These are phyloP conservation scores for Fusarium tjaetaba DNA, from an alignment of 2,329 filamentous ascomycete species.

Conservation along the genomic window DNA sequence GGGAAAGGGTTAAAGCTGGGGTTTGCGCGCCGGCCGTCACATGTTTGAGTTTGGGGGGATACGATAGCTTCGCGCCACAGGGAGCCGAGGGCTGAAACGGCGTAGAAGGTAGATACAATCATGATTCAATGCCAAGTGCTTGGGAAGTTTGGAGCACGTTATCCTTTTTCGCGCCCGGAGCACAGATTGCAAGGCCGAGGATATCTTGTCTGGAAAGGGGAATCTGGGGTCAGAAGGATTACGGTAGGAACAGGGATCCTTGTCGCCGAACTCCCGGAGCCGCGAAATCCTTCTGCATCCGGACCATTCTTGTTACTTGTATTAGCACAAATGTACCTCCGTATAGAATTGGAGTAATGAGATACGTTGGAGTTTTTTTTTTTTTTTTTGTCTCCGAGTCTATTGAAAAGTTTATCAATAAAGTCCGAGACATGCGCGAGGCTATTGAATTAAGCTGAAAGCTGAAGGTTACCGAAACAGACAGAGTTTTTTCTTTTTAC, in stretches of 20 bases:
- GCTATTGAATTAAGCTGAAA: not conserved
- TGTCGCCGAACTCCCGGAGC: slow-evolving; percentile 13
- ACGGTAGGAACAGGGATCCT: not conserved
- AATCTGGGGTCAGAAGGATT: slow-evolving; percentile 31
- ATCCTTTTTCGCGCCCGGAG: not conserved
- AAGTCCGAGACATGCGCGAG: not conserved
- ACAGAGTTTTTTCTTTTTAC: not conserved
- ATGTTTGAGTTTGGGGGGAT: not conserved
- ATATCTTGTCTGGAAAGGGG: slow-evolving; percentile 1
- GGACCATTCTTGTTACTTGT: not conserved
- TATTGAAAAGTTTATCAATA: slow-evolving; percentile 13
- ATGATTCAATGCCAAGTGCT: slow-evolving; percentile 1
- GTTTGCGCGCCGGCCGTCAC: not conserved
- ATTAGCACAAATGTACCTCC: not conserved
- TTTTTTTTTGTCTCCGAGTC: not conserved
- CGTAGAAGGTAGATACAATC: not conserved
- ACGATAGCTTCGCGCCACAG: slow-evolving; percentile 22
- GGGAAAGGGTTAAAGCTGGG: not conserved
- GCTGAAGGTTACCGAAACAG: not conserved
- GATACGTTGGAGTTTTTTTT: slow-evolving; percentile 6
- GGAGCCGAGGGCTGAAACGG: slow-evolving; percentile 12
- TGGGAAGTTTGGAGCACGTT: not conserved
- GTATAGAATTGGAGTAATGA: not conserved
- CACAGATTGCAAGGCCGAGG: slow-evolving; percentile 23
- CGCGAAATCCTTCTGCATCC: slow-evolving; percentile 1